Evolutionary conservation across 1,284 basidiomycete genomes (phyloP), one percentile per base, ranked within the genome.

Genomic region (Mycena citricolor): DNA sequence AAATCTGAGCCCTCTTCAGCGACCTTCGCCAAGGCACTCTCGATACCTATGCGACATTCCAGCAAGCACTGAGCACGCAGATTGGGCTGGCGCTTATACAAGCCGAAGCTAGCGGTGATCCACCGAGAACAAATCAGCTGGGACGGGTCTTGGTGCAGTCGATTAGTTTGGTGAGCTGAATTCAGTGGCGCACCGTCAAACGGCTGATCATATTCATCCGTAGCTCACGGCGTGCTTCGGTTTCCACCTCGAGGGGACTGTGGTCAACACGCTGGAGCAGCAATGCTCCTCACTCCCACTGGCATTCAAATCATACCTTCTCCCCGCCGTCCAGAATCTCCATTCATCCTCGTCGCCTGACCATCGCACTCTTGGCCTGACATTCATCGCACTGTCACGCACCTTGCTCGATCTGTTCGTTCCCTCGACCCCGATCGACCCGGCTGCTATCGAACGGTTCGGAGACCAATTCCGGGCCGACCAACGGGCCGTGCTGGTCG

Each of bases 381-480:
- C 67, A 34, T 97, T 85, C 83, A 68, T 94, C 31, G 75, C 73
- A 0, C 60, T 90, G 21, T 78, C 83, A 34, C 69, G 71, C 22
- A 57, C 79, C 39, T 63, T 90, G 22, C 60, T 91, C 13, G 70
- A 81, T 2, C 72, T 95, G n/a, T 89, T 88, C 60, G 74, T 98
- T 35, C 94, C 97, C 0, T 80, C 91, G 58, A 70, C 84, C 4
- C 92, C 94, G 1, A 68, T 98, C 41, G 97, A 99, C 62, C 95
- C 95, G 8, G 81, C 86, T 12, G 82, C 83, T 14, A 76, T 86
- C 24, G 76, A 83, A 39, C 74, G 73, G 33, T 79, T 77, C 26
- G 69, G 74, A 0, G 64, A 64, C 5, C 66, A 73, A 28, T 79
- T 86, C 33, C 69, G 77, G 55, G 56, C 61, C n/a, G 58, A 69